Conservation (phyloP, 371 early-diverging fungal species). For the Lichtheimia ornata region DNA sequence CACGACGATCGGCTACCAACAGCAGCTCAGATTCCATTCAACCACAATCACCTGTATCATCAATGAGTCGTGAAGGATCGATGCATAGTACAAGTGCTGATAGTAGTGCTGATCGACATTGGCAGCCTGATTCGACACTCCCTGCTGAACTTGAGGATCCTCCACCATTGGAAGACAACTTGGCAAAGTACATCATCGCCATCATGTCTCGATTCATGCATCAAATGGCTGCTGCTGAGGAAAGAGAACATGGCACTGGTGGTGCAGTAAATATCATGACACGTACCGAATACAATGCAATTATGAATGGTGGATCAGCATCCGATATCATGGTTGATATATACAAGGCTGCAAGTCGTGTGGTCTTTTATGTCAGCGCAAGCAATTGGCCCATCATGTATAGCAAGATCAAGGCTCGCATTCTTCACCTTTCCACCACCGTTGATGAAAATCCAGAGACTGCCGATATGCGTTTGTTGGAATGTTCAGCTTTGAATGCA, state of each 20-base stretch:
- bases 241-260: slow-evolving; percentile 34
- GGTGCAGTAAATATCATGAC: slow-evolving; percentile 53
- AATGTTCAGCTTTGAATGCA: slow-evolving; percentile 77
- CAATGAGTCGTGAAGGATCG: slow-evolving; percentile 10
- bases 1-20: background rate
- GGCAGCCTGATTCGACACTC: slow-evolving; percentile 21
- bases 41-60: slow-evolving; percentile 7
- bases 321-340: slow-evolving; percentile 64
- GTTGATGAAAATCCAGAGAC: slow-evolving; percentile 72
- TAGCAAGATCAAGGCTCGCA: slow-evolving; percentile 62
- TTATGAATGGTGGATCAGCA: slow-evolving; percentile 27
- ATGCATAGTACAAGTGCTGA: slow-evolving; percentile 6
- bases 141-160: slow-evolving; percentile 62
- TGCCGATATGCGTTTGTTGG: slow-evolving; percentile 75
- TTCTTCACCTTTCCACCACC: slow-evolving; percentile 57
- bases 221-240: slow-evolving; percentile 47
- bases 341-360: slow-evolving; percentile 70
- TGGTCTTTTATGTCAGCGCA: slow-evolving; percentile 78
- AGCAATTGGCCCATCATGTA: slow-evolving; percentile 82
- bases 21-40: background rate
- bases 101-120: slow-evolving; percentile 18
- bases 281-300: slow-evolving; percentile 45
- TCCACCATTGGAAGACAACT: slow-evolving; percentile 72
- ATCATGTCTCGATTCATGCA: slow-evolving; percentile 70
- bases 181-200: slow-evolving; percentile 68